Evolutionary conservation across 257 asterid genomes (phyloP).

Genomic region (Verbascum thapsus): DNA sequence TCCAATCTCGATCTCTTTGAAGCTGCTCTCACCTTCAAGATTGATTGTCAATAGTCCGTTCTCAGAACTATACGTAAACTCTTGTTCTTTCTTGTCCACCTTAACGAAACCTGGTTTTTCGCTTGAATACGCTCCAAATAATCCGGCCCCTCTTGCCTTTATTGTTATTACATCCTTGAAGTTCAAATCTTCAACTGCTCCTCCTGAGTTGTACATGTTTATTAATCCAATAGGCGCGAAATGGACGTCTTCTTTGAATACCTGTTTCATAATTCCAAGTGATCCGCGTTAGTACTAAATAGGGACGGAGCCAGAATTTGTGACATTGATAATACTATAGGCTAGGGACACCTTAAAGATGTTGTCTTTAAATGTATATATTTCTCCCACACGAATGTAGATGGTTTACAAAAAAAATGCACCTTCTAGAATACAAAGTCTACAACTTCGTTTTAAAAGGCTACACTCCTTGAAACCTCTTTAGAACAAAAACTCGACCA

Average conservation of each 20-base stretch:
- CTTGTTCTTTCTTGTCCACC: slow-evolving; percentile 49
- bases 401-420: too few species aligned
- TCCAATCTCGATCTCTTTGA: slow-evolving; percentile 46
- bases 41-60: slow-evolving; percentile 50
- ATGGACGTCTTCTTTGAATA: too few species aligned
- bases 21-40: slow-evolving; percentile 44
- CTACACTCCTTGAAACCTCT: too few species aligned
- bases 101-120: slow-evolving; percentile 47
- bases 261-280: slow-evolving; percentile 19
- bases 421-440: too few species aligned
- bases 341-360: too few species aligned
- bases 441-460: too few species aligned
- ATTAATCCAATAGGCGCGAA: slow-evolving; percentile 35
- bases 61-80: slow-evolving; percentile 43
- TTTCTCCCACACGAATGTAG: too few species aligned
- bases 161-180: slow-evolving; percentile 27
- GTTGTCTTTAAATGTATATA: too few species aligned
- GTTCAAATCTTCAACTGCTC: slow-evolving; percentile 39
- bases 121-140: slow-evolving; percentile 74
- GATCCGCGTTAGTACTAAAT: too few species aligned
- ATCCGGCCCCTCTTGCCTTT: slow-evolving; percentile 55
- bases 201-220: slow-evolving; percentile 43
- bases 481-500: too few species aligned
- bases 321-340: too few species aligned
- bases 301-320: too few species aligned